These are phyloP conservation scores for Phytophthora litchii DNA, from an alignment of 352 stramenopile species.

Conservation along the genomic window DNA sequence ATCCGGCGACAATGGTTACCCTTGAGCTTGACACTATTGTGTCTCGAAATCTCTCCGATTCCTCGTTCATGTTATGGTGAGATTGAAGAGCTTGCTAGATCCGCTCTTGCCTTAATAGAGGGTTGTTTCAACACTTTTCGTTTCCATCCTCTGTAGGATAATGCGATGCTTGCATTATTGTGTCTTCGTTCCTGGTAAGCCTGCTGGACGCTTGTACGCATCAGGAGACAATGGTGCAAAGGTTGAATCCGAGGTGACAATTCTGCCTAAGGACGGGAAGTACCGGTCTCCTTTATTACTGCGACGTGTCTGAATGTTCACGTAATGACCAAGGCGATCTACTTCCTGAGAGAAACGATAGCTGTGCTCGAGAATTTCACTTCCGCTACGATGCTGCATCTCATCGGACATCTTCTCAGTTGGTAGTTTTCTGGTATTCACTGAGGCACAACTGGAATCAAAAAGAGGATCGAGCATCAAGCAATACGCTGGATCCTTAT, in stretches of 20 bases:
- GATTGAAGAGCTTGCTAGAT: background rate
- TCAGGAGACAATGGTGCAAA: slow-evolving; percentile 14
- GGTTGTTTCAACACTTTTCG: slow-evolving; percentile 1
- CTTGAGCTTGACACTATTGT: background rate
- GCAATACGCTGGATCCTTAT: slow-evolving; percentile 29
- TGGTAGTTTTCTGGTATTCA: slow-evolving; percentile 9
- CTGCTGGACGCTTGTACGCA: slow-evolving; percentile 9
- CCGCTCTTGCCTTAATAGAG: slow-evolving; percentile 27
- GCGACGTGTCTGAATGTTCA: slow-evolving; percentile 50
- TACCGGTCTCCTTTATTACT: slow-evolving; percentile 46
- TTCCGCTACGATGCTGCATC: slow-evolving; percentile 9
- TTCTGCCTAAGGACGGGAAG: slow-evolving; percentile 50
- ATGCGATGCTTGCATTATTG: slow-evolving; percentile 2
- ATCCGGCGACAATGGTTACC: slow-evolving; percentile 12
- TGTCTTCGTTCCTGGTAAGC: background rate
- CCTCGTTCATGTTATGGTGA: background rate
- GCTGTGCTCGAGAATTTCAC: slow-evolving; percentile 9
- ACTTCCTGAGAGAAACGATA: slow-evolving; percentile 50
- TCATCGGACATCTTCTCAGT: slow-evolving; percentile 4
- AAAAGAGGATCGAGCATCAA: slow-evolving; percentile 81
- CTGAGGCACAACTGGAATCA: slow-evolving; percentile 29
- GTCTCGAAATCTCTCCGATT: background rate
- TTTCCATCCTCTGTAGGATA: background rate
- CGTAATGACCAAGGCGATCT: slow-evolving; percentile 51
- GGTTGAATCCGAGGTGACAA: slow-evolving; percentile 29